Evolutionary conservation across 1,139 yeast genomes (phyloP).

Genomic region (Yarrowia galli): DNA sequence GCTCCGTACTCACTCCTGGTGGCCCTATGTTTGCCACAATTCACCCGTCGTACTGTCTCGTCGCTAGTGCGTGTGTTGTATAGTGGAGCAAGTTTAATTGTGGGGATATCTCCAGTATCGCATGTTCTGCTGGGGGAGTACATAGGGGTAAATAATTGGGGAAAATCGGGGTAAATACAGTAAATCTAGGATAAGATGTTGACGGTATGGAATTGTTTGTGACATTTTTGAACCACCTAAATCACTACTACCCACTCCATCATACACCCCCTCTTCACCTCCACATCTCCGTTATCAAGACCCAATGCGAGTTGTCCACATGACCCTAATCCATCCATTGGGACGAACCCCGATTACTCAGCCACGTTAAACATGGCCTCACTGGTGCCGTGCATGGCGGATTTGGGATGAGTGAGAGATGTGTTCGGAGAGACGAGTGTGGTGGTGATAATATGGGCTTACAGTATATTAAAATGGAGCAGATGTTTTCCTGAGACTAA

Average conservation of each 20-base stretch:
- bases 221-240: no score
- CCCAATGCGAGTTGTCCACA: slow-evolving; percentile 32
- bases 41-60: slow-evolving; percentile 28
- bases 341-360: background rate
- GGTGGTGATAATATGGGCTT: no score
- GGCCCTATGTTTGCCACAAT: slow-evolving; percentile 17
- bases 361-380: background rate
- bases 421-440: no score
- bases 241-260: no score
- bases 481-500: no score
- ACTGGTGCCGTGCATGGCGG: background rate
- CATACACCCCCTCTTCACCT: background rate
- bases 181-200: no score
- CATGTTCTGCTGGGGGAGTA: no score
- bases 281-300: slow-evolving; percentile 18
- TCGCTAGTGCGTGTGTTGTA: slow-evolving; percentile 32
- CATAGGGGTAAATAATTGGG: background rate
- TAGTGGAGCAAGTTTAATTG: slow-evolving; percentile 33
- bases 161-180: background rate
- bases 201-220: background rate
- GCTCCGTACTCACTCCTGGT: slow-evolving; percentile 3
- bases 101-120: slow-evolving; percentile 21
- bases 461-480: background rate
- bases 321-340: slow-evolving; percentile 31
- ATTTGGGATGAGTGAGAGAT: background rate